Evolutionary conservation across 2,329 filamentous ascomycete species (phyloP).

Genomic region (Waltergamsia citrina): DNA sequence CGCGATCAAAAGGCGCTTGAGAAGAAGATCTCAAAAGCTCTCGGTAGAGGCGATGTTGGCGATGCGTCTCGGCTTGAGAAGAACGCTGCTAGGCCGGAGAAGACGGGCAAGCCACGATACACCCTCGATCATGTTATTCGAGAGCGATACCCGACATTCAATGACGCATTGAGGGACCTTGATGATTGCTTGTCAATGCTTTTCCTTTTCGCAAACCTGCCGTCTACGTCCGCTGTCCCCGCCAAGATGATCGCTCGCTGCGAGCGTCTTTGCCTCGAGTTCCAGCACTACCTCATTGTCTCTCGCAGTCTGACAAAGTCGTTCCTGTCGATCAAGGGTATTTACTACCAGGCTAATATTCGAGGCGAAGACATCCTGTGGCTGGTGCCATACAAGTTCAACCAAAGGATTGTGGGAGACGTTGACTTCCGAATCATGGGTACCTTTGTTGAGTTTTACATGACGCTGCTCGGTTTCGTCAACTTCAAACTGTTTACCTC

Average conservation of each 20-base stretch:
- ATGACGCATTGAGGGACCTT: slow-evolving; percentile 86
- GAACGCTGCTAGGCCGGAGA: slow-evolving; percentile 82
- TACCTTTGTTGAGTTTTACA: slow-evolving; percentile 98
- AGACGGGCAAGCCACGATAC: slow-evolving; percentile 81
- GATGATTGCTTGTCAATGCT: slow-evolving; percentile 96
- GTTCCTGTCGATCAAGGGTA: slow-evolving; percentile 97
- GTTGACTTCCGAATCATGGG: slow-evolving; percentile 99
- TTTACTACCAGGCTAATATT: slow-evolving; percentile 97
- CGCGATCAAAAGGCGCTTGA: slow-evolving; percentile 93
- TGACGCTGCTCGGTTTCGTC: slow-evolving; percentile 87
- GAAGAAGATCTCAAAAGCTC: slow-evolving; percentile 91
- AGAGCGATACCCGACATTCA: slow-evolving; percentile 95
- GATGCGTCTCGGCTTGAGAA: slow-evolving; percentile 80
- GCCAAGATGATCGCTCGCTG: slow-evolving; percentile 94
- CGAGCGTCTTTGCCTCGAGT: slow-evolving; percentile 87
- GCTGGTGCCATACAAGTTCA: slow-evolving; percentile 97
- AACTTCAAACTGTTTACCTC: slow-evolving; percentile 93
- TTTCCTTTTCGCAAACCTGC: slow-evolving; percentile 94
- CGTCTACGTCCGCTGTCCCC: slow-evolving; percentile 79
- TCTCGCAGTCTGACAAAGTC: slow-evolving; percentile 90
- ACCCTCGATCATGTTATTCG: slow-evolving; percentile 95
- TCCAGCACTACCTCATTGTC: slow-evolving; percentile 93
- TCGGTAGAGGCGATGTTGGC: slow-evolving; percentile 82
- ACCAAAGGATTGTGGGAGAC: slow-evolving; percentile 86
- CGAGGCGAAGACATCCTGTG: slow-evolving; percentile 95